Base-by-base conservation (phyloP, 257 asterid species). In the Catharanthus roseus region DNA sequence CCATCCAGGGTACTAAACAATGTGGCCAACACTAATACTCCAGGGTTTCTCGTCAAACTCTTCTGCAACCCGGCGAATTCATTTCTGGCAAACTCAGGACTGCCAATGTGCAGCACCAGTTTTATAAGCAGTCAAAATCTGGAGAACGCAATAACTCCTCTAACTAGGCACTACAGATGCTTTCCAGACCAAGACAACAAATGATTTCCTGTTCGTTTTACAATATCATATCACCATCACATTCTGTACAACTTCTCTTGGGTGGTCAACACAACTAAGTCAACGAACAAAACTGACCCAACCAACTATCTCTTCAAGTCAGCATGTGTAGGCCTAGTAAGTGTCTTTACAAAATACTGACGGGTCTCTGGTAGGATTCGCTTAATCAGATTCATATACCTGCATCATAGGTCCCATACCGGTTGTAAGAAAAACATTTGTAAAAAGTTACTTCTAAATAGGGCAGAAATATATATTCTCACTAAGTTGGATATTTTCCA, bases 341-440 rank as follows among this genome's bases (percentile, higher is more conserved):
- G 90, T 38, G 83, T 81, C 77, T 90, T 80, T 55, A 81, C 81
- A 71, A 95, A 95, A 81, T 91, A 95, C 77, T 78, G 85, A 21
- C 88, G 95, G 18, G 95, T 90, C 80, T 91, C 97, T 0, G 96
- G 93, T 70, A 89, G 79, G 58, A 91, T 83, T 6, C 93, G 91
- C 42, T 86, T 84, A 75, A 91, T 89, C 80, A 95, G 80, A 73
- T 85, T 86, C 0, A 84, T 60, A 65, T 88, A 91, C 92, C 99
- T 95, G 89, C 84, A 73, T 44, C 75, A 71, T 19, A 39, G 62
- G 69, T 56, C 23, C 33, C 44, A 38, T 66, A 64, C 23, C 58
- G 6, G n/a, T 51, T 51, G 7, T 49, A 49, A 49, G 55, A 49
- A 49, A 49, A 4, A 16, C 4, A 3, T 18, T 6, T 7, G 19